phyloP scores from a whole-genome alignment of 108 stramenopile genomes.

The Cylindrotheca closterium region DNA sequence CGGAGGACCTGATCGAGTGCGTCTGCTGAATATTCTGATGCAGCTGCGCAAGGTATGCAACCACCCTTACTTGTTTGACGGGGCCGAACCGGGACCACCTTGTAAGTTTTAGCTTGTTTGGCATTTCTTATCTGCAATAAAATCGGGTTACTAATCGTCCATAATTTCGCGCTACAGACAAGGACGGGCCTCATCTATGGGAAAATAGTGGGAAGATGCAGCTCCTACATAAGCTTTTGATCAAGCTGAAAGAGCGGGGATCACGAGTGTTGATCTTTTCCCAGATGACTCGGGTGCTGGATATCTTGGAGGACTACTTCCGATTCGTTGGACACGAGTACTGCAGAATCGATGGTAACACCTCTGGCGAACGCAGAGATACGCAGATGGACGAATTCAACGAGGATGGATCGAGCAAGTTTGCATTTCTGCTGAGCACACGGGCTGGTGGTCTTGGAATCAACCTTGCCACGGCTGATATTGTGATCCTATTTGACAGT shows the following conservation, averaged over 20 bases:
- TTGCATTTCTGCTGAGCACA: slow-evolving; percentile 95
- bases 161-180: slow-evolving; percentile 28
- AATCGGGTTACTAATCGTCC: too few relatives aligned
- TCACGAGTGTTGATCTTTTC: slow-evolving; percentile 96
- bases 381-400: slow-evolving; percentile 96
- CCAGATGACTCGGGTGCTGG: slow-evolving; percentile 97
- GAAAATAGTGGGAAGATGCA: slow-evolving; percentile 95
- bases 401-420: slow-evolving; percentile 86
- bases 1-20: slow-evolving; percentile 90
- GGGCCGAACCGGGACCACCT: slow-evolving; percentile 96
- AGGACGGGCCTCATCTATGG: slow-evolving; percentile 98
- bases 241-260: slow-evolving; percentile 87
- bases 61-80: slow-evolving; percentile 99
- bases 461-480: slow-evolving; percentile 97
- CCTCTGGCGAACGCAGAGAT: slow-evolving; percentile 92
- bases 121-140: too few relatives aligned
- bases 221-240: slow-evolving; percentile 90
- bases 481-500: slow-evolving; percentile 96
- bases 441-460: slow-evolving; percentile 98
- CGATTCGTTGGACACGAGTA: slow-evolving; percentile 81
- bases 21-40: slow-evolving; percentile 97
- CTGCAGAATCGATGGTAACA: slow-evolving; percentile 97
- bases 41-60: slow-evolving; percentile 98
- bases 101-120: slow-evolving; percentile 31
- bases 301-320: slow-evolving; percentile 96